These are phyloP conservation scores for Xanthoceras sorbifolium DNA, from an alignment of 345 rosid genomes.

Conservation along the genomic window DNA sequence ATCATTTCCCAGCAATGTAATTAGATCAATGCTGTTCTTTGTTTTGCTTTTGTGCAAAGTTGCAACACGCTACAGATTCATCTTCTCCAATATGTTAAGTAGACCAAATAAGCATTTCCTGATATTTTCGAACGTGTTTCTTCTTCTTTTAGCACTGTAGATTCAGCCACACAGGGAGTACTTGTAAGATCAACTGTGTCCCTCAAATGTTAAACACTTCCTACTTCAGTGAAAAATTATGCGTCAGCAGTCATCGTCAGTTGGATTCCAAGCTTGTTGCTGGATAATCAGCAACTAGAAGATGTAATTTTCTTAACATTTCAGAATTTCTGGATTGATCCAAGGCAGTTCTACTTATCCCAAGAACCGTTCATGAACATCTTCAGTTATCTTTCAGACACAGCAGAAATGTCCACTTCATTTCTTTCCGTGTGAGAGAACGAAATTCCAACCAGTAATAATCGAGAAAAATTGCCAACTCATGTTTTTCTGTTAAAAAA, in stretches of 20 bases:
- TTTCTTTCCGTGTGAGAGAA: neutral
- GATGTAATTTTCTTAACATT: neutral
- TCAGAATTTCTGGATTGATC: neutral
- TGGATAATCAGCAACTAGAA: neutral
- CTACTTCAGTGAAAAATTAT: neutral
- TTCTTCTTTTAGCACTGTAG: too few relatives aligned
- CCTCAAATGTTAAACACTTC: neutral
- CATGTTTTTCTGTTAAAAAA: neutral
- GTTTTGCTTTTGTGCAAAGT: neutral
- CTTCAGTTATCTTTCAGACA: neutral
- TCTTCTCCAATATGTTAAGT: neutral
- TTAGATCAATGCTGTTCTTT: neutral
- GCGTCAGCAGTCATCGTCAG: neutral
- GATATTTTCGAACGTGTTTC: neutral
- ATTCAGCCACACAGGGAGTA: neutral
- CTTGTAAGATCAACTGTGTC: neutral
- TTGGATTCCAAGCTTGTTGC: neutral
- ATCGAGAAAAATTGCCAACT: neutral
- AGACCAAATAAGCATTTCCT: neutral
- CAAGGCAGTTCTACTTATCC: neutral
- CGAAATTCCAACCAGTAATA: neutral
- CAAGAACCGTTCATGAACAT: neutral
- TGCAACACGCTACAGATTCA: neutral
- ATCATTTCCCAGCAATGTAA: neutral
- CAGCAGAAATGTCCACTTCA: neutral